Percentiles rank a stretch among this genome's conserved stretches.
Conservation (phyloP, 495 filamentous ascomycete genomes). For the Penicillium egyptiacum region DNA sequence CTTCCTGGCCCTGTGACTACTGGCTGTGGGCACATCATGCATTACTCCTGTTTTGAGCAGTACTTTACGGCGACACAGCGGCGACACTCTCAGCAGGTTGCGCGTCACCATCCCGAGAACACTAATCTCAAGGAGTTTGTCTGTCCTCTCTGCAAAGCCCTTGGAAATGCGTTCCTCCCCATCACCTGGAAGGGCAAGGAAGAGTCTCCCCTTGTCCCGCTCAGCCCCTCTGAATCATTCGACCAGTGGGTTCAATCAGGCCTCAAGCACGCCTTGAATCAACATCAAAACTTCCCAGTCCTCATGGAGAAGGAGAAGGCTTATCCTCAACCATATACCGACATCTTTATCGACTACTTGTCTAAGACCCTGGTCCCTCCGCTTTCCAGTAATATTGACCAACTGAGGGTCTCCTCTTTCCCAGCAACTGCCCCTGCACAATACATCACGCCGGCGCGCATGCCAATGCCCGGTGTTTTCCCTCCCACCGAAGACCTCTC, state of each 20-base stretch:
- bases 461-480: slow-evolving; percentile 52
- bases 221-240: slow-evolving; percentile 60
- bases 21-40: slow-evolving; percentile 98
- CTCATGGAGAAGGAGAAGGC: slow-evolving; percentile 45
- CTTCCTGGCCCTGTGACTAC: slow-evolving; percentile 80
- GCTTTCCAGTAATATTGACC: slow-evolving; percentile 58
- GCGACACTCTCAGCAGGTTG: slow-evolving; percentile 87
- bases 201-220: slow-evolving; percentile 68
- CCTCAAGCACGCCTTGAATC: slow-evolving; percentile 34
- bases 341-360: slow-evolving; percentile 65
- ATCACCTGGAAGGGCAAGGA: slow-evolving; percentile 94
- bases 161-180: slow-evolving; percentile 93
- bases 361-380: slow-evolving; percentile 58
- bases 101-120: slow-evolving; percentile 85
- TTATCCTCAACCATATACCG: slow-evolving; percentile 46
- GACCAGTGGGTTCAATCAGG: slow-evolving; percentile 51
- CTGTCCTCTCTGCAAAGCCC: slow-evolving; percentile 96
- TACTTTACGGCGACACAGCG: slow-evolving; percentile 80
- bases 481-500: slow-evolving; percentile 37
- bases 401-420: slow-evolving; percentile 38
- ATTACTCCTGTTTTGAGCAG: slow-evolving; percentile 90
- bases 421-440: slow-evolving; percentile 29
- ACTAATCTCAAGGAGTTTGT: slow-evolving; percentile 80
- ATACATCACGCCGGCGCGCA: slow-evolving; percentile 30
- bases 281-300: slow-evolving; percentile 37